These are phyloP conservation scores for Cerrena zonata DNA, from an alignment of 1,284 basidiomycete genomes.

Conservation along the genomic window DNA sequence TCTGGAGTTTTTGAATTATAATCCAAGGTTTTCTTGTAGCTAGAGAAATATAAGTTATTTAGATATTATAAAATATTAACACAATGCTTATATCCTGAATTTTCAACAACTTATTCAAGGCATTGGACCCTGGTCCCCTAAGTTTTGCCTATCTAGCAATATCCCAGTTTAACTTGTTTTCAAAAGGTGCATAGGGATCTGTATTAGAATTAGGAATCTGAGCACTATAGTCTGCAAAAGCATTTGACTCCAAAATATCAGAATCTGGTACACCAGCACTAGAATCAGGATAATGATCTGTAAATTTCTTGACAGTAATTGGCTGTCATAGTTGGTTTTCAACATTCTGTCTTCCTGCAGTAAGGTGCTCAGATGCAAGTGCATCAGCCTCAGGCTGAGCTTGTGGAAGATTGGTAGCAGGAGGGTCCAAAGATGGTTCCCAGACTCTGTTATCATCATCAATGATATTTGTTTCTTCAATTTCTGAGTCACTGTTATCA, in stretches of 20 bases:
- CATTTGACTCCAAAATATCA: background rate
- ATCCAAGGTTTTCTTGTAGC: conserved; percentile 16
- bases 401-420: background rate
- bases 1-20: conserved; percentile 23
- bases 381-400: background rate
- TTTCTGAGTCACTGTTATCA: background rate
- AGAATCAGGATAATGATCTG: background rate
- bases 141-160: conserved; percentile 19
- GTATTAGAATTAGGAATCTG: background rate
- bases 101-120: conserved; percentile 15
- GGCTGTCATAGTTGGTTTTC: background rate
- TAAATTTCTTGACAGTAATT: background rate
- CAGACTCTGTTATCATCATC: background rate
- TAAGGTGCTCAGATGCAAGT: background rate
- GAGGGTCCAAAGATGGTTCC: background rate
- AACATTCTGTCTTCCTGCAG: background rate
- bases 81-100: conserved; percentile 16
- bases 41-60: conserved; percentile 1
- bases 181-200: conserved; percentile 17
- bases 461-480: background rate
- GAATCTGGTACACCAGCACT: background rate
- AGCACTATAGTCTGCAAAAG: background rate
- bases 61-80: background rate
- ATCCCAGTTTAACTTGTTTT: conserved; percentile 17
- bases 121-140: conserved; percentile 16